Evolutionary conservation across 805 yeast genomes (phyloP).

Genomic region (Kluyveromyces starmeri): DNA sequence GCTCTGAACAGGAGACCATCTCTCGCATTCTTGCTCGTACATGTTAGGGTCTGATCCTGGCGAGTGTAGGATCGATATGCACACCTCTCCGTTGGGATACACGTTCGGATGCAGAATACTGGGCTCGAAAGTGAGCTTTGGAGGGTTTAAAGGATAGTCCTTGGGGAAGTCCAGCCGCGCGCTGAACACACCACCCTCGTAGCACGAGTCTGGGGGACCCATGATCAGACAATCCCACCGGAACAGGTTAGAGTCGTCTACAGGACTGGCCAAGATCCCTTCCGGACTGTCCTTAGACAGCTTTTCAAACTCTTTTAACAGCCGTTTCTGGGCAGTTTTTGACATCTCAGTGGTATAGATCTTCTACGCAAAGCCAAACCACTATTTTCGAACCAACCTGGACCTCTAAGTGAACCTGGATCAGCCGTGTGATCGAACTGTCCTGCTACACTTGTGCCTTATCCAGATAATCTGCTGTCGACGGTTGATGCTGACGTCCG

Average conservation of each 20-base stretch:
- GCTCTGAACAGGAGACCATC: slow-evolving; percentile 98
- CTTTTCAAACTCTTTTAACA: slow-evolving; percentile 84
- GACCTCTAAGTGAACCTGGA: too few species aligned
- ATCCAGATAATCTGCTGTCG: too few species aligned
- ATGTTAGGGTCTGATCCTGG: slow-evolving; percentile 97
- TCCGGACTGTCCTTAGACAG: slow-evolving; percentile 82
- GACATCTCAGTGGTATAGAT: too few species aligned
- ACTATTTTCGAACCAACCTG: too few species aligned
- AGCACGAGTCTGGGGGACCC: slow-evolving; percentile 79
- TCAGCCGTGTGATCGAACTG: too few species aligned
- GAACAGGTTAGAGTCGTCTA: slow-evolving; percentile 61
- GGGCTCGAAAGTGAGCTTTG: slow-evolving; percentile 64
- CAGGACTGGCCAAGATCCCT: slow-evolving; percentile 91
- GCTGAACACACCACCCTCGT: slow-evolving; percentile 81
- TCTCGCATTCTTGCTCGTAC: slow-evolving; percentile 90
- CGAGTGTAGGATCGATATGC: slow-evolving; percentile 89
- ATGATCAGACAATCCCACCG: slow-evolving; percentile 78
- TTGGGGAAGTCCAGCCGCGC: slow-evolving; percentile 63
- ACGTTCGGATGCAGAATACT: slow-evolving; percentile 89
- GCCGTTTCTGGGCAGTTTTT: slow-evolving; percentile 73
- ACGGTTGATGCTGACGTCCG: too few species aligned
- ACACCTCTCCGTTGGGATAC: slow-evolving; percentile 90
- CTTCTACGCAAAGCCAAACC: too few species aligned
- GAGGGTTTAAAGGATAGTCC: slow-evolving; percentile 81
- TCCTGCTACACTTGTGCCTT: too few species aligned